These are phyloP conservation scores for Nicotiana rustica DNA, from an alignment of 305 asterid species.

Conservation along the genomic window DNA sequence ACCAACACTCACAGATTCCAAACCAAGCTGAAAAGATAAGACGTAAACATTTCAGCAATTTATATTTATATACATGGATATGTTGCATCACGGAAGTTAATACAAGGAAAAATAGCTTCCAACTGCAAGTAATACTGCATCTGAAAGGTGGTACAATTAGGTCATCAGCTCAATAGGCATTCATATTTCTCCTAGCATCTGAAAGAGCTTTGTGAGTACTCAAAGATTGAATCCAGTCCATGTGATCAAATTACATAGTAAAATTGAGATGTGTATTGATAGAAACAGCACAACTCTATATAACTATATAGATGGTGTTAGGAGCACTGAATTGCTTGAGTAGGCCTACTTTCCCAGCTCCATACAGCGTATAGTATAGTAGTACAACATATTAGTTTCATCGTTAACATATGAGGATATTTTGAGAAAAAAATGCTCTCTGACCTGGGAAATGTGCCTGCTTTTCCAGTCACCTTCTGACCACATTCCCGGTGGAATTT, in stretches of 20 bases:
- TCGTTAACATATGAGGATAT: too few relatives aligned
- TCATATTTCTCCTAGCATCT: constrained; percentile 22
- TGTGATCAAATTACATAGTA: background rate
- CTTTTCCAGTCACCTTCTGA: too few relatives aligned
- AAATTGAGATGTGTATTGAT: background rate
- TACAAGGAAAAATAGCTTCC: background rate
- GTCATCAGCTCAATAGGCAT: constrained; percentile 11
- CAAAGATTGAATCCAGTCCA: constrained; percentile 20
- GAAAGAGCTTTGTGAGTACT: constrained; percentile 3
- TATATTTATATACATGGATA: constrained; percentile 31
- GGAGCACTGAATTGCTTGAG: constrained; percentile 19
- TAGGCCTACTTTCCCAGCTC: background rate
- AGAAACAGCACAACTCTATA: background rate
- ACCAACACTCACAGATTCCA: constrained; percentile 69
- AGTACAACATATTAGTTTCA: constrained; percentile 29
- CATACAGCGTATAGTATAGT: background rate
- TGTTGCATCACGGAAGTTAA: constrained; percentile 4
- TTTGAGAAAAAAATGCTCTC: too few relatives aligned
- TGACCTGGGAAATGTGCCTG: too few relatives aligned
- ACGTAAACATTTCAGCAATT: constrained; percentile 34
- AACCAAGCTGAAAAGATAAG: constrained; percentile 67
- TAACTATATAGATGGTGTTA: background rate
- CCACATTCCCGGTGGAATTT: too few relatives aligned
- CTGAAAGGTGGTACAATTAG: constrained; percentile 8
- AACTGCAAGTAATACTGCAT: constrained; percentile 17